Conservation (phyloP, 805 yeast genomes). For the Ogataea methanolica region DNA sequence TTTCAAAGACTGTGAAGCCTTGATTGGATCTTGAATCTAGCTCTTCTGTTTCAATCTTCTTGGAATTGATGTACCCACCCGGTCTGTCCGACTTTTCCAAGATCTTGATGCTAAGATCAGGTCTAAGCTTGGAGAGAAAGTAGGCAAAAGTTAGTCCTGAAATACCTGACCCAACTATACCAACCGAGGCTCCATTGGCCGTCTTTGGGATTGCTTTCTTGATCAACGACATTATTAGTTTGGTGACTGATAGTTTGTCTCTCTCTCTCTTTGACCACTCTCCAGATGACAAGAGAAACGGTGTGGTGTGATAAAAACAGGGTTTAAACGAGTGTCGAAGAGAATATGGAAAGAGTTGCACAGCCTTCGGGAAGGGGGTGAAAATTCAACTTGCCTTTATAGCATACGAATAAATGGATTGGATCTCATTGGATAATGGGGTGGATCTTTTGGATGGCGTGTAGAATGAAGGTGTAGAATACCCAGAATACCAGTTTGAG, state of each 20-base stretch:
- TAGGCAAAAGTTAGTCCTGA: slow-evolving; percentile 77
- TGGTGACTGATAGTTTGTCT: background rate
- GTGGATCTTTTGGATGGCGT: no score
- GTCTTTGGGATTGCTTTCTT: slow-evolving; percentile 7
- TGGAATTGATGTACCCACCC: slow-evolving; percentile 80
- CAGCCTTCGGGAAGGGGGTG: no score
- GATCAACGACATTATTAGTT: slow-evolving; percentile 7
- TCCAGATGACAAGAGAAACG: no score
- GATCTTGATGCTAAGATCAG: slow-evolving; percentile 63
- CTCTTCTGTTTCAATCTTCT: slow-evolving; percentile 29
- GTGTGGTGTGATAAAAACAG: no score
- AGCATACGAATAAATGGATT: no score
- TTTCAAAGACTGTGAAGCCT: slow-evolving; percentile 49
- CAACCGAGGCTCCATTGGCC: slow-evolving; percentile 40
- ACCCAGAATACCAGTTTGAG: no score
- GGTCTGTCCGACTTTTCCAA: slow-evolving; percentile 50
- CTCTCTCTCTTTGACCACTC: no score
- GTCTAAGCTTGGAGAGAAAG: slow-evolving; percentile 65
- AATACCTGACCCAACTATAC: slow-evolving; percentile 83
- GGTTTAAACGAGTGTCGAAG: no score
- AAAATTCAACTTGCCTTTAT: no score
- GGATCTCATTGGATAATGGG: no score
- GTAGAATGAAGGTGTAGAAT: no score
- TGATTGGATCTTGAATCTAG: slow-evolving; percentile 21
- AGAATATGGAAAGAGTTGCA: no score